A percentile compares a stretch with the other conserved stretches of the same genome.
Conservation (phyloP, 352 stramenopile species). For the Aphanomyces astaci region DNA sequence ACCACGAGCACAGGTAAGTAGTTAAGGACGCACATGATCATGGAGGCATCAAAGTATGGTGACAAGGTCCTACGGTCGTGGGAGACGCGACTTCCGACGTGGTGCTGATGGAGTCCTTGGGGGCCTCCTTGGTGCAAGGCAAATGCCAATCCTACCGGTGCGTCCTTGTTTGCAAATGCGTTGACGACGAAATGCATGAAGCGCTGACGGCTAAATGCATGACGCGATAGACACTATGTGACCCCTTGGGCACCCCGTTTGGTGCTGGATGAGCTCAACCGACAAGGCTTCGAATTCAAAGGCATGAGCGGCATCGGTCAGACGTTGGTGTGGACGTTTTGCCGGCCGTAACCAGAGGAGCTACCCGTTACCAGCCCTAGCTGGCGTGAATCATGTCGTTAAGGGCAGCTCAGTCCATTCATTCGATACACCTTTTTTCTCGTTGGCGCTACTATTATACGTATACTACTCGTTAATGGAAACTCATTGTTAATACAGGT, state of each 20-base stretch:
- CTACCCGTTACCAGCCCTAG: too few species aligned
- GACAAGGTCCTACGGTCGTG: conserved; percentile 15
- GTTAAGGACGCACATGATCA: too few species aligned
- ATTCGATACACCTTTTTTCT: too few species aligned
- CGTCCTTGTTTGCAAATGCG: not conserved
- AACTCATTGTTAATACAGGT: too few species aligned
- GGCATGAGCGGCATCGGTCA: conserved; percentile 18
- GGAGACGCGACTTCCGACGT: conserved; percentile 5
- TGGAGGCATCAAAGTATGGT: too few species aligned
- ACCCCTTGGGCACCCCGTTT: not conserved
- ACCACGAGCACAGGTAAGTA: too few species aligned
- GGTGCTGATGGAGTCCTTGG: conserved; percentile 11
- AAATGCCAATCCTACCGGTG: conserved; percentile 22
- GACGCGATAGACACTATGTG: conserved; percentile 1
- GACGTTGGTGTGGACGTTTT: conserved; percentile 4
- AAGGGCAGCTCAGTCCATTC: too few species aligned
- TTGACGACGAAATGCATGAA: too few species aligned
- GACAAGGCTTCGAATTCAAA: not conserved
- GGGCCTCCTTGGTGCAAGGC: conserved; percentile 5
- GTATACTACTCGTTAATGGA: too few species aligned
- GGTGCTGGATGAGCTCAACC: conserved; percentile 13
- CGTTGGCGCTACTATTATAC: too few species aligned
- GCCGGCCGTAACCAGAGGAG: not conserved
- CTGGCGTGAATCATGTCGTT: too few species aligned
- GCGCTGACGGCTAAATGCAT: too few species aligned